These are phyloP conservation scores for Microsporum audouinii DNA, from an alignment of 2,329 filamentous ascomycete species.

Conservation along the genomic window DNA sequence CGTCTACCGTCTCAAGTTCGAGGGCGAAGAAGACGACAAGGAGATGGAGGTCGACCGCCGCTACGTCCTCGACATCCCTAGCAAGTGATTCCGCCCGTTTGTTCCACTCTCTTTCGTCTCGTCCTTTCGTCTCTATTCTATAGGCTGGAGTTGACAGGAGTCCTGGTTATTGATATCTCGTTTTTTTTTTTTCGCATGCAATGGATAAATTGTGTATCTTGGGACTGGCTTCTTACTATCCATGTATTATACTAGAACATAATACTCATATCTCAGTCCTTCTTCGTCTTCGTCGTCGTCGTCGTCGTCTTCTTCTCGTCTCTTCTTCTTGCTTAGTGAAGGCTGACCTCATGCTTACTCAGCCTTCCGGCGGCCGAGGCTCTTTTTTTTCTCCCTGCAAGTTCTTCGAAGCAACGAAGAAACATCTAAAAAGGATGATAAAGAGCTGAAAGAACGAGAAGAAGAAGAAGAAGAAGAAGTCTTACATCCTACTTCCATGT, in stretches of 20 bases:
- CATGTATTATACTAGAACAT: too few species aligned
- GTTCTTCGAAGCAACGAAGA: neutral
- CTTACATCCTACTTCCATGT: neutral
- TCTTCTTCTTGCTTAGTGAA: neutral
- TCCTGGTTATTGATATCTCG: too few species aligned
- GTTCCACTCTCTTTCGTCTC: neutral
- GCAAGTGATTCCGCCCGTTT: constrained; percentile 23
- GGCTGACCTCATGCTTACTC: neutral
- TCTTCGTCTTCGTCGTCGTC: too few species aligned
- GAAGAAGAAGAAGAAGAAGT: neutral
- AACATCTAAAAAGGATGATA: neutral
- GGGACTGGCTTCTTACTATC: too few species aligned
- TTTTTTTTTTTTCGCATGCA: too few species aligned
- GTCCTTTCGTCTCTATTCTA: neutral
- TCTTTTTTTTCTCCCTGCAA: neutral
- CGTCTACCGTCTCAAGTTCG: constrained; percentile 54
- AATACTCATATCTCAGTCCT: too few species aligned
- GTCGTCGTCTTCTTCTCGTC: neutral
- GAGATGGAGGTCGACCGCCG: constrained; percentile 64
- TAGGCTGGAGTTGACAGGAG: too few species aligned
- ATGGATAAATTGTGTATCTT: too few species aligned
- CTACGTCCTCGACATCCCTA: constrained; percentile 63
- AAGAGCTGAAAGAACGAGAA: neutral
- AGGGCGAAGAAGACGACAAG: constrained; percentile 63
- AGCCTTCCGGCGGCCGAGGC: neutral